Evolutionary conservation across 768 basidiomycete species (phyloP).

Genomic region (Tulasnella sp.): DNA sequence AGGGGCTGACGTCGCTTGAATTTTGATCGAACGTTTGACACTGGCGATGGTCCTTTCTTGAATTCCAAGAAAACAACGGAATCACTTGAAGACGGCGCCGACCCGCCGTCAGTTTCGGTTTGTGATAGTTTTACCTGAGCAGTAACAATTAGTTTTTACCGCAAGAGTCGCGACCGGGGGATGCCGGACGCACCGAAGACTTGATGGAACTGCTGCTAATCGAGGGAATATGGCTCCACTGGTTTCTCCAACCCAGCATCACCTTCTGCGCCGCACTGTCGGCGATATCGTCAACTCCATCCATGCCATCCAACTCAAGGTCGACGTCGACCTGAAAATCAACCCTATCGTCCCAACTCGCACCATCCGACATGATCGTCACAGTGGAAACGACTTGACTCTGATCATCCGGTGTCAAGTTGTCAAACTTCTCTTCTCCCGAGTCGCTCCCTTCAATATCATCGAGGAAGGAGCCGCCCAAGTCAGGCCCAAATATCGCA

Average conservation of each 20-base stretch:
- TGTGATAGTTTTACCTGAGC: not conserved
- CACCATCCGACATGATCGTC: no score
- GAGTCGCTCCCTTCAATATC: not conserved
- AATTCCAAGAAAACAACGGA: not conserved
- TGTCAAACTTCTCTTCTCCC: not conserved
- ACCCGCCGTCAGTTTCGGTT: not conserved
- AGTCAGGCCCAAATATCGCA: not conserved
- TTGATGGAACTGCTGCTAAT: not conserved
- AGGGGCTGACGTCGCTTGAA: not conserved
- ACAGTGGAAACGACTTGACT: no score
- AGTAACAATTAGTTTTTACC: not conserved
- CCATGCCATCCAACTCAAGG: not conserved
- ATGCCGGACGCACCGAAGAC: not conserved
- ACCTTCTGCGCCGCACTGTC: not conserved
- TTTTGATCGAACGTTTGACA: not conserved
- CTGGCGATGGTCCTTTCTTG: not conserved
- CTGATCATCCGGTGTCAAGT: not conserved
- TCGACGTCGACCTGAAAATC: slow-evolving; percentile 12
- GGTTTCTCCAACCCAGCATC: slow-evolving; percentile 12
- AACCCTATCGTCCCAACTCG: not conserved
- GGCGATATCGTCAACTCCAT: not conserved
- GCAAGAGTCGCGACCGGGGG: not conserved
- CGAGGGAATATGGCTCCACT: slow-evolving; percentile 4
- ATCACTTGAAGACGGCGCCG: not conserved
- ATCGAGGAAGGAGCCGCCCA: not conserved